A percentile compares a stretch with the other conserved stretches of the same genome.
phyloP scores from a whole-genome alignment of 257 asterid genomes.

The Lycium barbarum region DNA sequence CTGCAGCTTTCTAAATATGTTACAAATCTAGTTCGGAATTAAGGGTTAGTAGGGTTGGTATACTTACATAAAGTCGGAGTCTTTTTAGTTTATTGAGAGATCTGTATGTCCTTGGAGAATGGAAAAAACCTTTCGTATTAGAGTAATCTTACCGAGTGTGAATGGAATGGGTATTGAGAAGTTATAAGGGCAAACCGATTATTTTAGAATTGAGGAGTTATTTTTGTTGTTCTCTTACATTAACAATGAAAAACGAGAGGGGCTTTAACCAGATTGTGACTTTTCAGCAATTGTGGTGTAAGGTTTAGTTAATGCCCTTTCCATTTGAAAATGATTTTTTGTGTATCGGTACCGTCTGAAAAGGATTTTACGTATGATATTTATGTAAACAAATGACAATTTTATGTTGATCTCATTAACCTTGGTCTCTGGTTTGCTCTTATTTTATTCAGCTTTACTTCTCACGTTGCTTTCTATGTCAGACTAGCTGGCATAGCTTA shows the following conservation, averaged over 20 bases:
- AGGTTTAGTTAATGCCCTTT: background rate
- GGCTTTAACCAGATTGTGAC: background rate
- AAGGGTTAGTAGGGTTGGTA: background rate
- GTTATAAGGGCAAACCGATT: background rate
- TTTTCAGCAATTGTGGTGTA: background rate
- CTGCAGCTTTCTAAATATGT: background rate
- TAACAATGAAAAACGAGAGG: background rate
- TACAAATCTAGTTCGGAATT: background rate
- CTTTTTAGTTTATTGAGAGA: background rate
- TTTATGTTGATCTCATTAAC: background rate
- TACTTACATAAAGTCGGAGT: background rate
- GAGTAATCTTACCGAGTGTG: background rate
- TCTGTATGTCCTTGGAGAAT: background rate
- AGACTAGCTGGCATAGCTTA: conserved; percentile 9
- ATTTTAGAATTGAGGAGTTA: background rate
- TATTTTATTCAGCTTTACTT: conserved; percentile 3
- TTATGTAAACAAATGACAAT: background rate
- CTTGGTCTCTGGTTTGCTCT: background rate
- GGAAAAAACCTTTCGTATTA: background rate
- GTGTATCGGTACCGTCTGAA: background rate
- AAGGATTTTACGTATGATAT: background rate
- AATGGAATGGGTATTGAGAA: background rate
- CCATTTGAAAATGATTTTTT: background rate
- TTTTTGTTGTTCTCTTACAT: background rate
- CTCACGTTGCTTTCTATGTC: background rate